Evolutionary conservation across 352 stramenopile genomes (phyloP).

Genomic region (Phytophthora colocasiae): DNA sequence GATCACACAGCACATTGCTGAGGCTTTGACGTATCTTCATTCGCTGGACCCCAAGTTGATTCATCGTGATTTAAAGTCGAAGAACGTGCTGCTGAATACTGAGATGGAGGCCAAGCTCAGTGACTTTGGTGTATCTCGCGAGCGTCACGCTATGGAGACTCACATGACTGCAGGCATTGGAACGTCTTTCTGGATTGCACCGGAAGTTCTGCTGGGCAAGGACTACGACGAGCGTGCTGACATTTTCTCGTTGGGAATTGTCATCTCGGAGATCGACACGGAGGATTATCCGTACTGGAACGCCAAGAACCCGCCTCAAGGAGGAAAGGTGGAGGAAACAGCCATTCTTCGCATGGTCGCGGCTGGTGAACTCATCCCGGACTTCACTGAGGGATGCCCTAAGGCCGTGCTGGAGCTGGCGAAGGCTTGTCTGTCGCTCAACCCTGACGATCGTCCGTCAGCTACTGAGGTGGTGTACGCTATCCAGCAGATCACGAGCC

Average conservation of each 20-base stretch:
- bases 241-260: slow-evolving; percentile 63
- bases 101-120: slow-evolving; percentile 79
- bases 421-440: slow-evolving; percentile 54
- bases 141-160: slow-evolving; percentile 62
- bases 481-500: slow-evolving; percentile 53
- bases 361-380: slow-evolving; percentile 53
- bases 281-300: slow-evolving; percentile 75
- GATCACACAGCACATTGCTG: slow-evolving; percentile 63
- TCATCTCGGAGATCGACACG: slow-evolving; percentile 64
- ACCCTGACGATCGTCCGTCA: slow-evolving; percentile 67
- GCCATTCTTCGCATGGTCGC: slow-evolving; percentile 74
- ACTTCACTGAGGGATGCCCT: slow-evolving; percentile 61
- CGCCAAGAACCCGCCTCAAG: slow-evolving; percentile 53
- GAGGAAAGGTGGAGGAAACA: slow-evolving; percentile 58
- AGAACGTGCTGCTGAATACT: slow-evolving; percentile 75
- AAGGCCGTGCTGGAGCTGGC: slow-evolving; percentile 56
- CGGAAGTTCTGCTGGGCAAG: slow-evolving; percentile 64
- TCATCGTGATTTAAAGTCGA: slow-evolving; percentile 79
- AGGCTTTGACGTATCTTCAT: slow-evolving; percentile 73
- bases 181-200: slow-evolving; percentile 78
- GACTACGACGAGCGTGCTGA: slow-evolving; percentile 65
- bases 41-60: slow-evolving; percentile 73
- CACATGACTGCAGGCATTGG: slow-evolving; percentile 77
- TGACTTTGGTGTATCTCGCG: slow-evolving; percentile 77
- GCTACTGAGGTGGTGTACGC: slow-evolving; percentile 65